Evolutionary conservation across 768 basidiomycete genomes (phyloP), one percentile per base, ranked within the genome.

Genomic region (Sporobolomyces phaffii): DNA sequence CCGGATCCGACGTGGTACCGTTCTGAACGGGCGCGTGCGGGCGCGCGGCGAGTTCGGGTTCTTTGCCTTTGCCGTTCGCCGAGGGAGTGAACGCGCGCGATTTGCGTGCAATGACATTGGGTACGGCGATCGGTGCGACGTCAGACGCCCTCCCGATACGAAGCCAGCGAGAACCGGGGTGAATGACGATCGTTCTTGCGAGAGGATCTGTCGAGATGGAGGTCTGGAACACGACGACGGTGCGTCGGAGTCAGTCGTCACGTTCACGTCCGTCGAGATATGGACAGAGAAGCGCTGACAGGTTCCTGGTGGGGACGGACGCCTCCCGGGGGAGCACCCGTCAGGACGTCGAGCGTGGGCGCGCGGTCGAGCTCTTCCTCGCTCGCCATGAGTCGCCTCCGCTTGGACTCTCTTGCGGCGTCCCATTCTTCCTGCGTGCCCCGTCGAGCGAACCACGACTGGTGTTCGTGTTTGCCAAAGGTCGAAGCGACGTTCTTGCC

Each of bases 111-210:
- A 76, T 74, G 28, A 72, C 65, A 66, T 69, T 64, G 6, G 72
- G 73, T 9, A 76, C 59, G 24, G 72, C 45, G 60, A 73, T 51
- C 22, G 75, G 75, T 4, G 66, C 57, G 15, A 48, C 26, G 36
- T 72, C 69, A 10, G 63, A 67, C 14, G 75, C 70, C 62, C 68
- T 62, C 8, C 75, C 75, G 57, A 76, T 65, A 28, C 75, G 75
- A 38, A 75, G 65, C 44, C 53, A 70, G 41, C 73, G 68, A 13
- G 73, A 74, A 22, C 75, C 75, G 24, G 75, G 75, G 48, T 76
- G 75, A 47, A 76, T 71, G 31, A 76, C 65, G 62, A 76, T 67
- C 20, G 70, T 72, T n/a, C 62, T 65, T 11, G 49, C n/a, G 41
- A 62, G 61, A 3, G 74, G 64, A 41, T 72, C 66, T 9, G 50